phyloP scores from a whole-genome alignment of 2,329 filamentous ascomycete species.

The Neopestalotiopsis rosae region DNA sequence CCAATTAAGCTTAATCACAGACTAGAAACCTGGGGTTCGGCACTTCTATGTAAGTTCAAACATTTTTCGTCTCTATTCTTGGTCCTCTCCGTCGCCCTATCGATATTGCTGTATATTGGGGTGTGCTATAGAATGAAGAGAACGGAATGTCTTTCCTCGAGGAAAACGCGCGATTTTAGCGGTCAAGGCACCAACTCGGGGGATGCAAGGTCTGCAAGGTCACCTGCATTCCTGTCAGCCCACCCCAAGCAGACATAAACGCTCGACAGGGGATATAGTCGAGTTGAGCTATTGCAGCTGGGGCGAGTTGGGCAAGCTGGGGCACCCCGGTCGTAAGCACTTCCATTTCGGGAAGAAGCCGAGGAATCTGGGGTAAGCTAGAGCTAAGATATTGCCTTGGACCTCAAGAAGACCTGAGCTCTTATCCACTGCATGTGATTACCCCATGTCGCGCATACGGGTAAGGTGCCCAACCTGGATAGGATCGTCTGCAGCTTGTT shows the following conservation, averaged over 20 bases:
- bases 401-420: not conserved
- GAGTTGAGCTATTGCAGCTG: not conserved
- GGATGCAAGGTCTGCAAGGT: slow-evolving; percentile 2
- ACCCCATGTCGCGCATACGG: not conserved
- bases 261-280: slow-evolving; percentile 5
- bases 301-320: not conserved
- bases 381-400: not conserved
- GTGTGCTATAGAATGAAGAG: not conserved
- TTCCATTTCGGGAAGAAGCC: not conserved
- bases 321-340: not conserved
- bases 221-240: not conserved
- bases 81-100: not conserved
- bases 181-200: slow-evolving; percentile 4
- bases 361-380: slow-evolving; percentile 15
- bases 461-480: slow-evolving; percentile 3
- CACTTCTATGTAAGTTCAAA: not conserved
- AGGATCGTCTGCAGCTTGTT: slow-evolving; percentile 9
- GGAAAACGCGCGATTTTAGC: slow-evolving; percentile 3
- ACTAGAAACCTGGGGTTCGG: not conserved
- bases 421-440: slow-evolving; percentile 8
- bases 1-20: not conserved
- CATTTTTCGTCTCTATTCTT: not conserved
- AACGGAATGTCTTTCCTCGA: not conserved
- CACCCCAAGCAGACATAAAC: not conserved
- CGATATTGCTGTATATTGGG: not conserved